phyloP scores from a whole-genome alignment of 495 filamentous ascomycete genomes.

The Aspergillus kassunensis region DNA sequence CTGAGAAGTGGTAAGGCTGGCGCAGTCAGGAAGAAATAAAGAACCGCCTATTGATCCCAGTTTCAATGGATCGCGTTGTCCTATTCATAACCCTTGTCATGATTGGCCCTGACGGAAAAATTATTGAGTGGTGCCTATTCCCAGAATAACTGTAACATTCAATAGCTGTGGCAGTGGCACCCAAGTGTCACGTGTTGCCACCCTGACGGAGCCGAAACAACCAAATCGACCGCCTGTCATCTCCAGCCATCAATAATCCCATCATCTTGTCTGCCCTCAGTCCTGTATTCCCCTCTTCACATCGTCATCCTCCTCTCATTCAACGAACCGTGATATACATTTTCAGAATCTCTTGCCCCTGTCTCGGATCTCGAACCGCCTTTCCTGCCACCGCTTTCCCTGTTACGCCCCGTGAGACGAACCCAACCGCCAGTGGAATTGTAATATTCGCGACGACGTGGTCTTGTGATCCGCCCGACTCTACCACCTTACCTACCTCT shows the following conservation, averaged over 20 bases:
- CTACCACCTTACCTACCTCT: slow-evolving; percentile 9
- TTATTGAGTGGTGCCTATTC: slow-evolving; percentile 13
- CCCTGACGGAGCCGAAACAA: slow-evolving; percentile 30
- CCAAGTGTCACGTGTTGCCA: slow-evolving; percentile 25
- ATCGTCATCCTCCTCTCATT: slow-evolving; percentile 8
- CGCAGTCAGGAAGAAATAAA: not conserved
- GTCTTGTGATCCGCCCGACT: slow-evolving; percentile 20
- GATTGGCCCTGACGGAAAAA: slow-evolving; percentile 6
- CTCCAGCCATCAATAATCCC: slow-evolving; percentile 16
- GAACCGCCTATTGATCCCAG: slow-evolving; percentile 1
- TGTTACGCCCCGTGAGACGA: slow-evolving; percentile 12
- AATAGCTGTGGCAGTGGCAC: slow-evolving; percentile 2
- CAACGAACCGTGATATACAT: not conserved
- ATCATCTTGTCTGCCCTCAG: slow-evolving; percentile 25
- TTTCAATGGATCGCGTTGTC: not conserved
- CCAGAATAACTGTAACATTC: slow-evolving; percentile 9
- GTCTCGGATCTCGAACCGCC: not conserved
- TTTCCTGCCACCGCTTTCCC: slow-evolving; percentile 5
- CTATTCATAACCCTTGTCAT: slow-evolving; percentile 1
- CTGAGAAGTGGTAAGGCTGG: not conserved
- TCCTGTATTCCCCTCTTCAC: slow-evolving; percentile 20
- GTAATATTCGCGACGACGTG: slow-evolving; percentile 15
- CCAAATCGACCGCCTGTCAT: slow-evolving; percentile 14
- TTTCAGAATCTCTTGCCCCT: not conserved
- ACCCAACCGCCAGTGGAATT: slow-evolving; percentile 12